These are phyloP conservation scores for Fusarium albosuccineum DNA, from an alignment of 2,329 filamentous ascomycete species.

Conservation along the genomic window DNA sequence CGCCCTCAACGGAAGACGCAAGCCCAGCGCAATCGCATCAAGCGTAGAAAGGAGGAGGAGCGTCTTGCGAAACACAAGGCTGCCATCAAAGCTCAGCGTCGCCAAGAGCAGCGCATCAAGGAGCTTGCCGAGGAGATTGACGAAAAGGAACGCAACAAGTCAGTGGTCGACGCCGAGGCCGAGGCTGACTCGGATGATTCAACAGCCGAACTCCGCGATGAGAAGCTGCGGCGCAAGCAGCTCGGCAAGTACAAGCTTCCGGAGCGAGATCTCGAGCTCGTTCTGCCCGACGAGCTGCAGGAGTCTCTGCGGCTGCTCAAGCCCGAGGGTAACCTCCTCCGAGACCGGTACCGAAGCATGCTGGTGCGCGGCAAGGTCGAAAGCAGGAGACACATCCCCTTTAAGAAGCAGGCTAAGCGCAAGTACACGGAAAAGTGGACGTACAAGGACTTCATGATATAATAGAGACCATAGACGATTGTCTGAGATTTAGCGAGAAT, in stretches of 20 bases:
- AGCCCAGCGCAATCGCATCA: conserved; percentile 86
- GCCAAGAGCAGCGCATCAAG: conserved; percentile 79
- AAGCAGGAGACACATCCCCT: conserved; percentile 80
- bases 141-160: conserved; percentile 66
- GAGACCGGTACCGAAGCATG: conserved; percentile 91
- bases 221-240: conserved; percentile 75
- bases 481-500: conserved; percentile 38
- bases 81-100: conserved; percentile 78
- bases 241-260: conserved; percentile 81
- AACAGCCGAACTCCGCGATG: conserved; percentile 70
- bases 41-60: conserved; percentile 90
- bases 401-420: conserved; percentile 84
- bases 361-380: conserved; percentile 92
- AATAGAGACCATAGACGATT: conserved; percentile 31
- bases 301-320: conserved; percentile 85
- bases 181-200: conserved; percentile 59
- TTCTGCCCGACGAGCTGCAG: conserved; percentile 86
- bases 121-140: conserved; percentile 74
- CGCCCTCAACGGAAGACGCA: conserved; percentile 87
- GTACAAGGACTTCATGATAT: conserved; percentile 85
- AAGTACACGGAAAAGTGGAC: conserved; percentile 96
- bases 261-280: conserved; percentile 82
- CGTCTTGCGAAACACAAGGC: conserved; percentile 80
- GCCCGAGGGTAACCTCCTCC: conserved; percentile 94
- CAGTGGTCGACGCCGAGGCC: conserved; percentile 57